Base-by-base conservation (phyloP, 257 asterid genomes). In the Solanum dulcamara region DNA sequence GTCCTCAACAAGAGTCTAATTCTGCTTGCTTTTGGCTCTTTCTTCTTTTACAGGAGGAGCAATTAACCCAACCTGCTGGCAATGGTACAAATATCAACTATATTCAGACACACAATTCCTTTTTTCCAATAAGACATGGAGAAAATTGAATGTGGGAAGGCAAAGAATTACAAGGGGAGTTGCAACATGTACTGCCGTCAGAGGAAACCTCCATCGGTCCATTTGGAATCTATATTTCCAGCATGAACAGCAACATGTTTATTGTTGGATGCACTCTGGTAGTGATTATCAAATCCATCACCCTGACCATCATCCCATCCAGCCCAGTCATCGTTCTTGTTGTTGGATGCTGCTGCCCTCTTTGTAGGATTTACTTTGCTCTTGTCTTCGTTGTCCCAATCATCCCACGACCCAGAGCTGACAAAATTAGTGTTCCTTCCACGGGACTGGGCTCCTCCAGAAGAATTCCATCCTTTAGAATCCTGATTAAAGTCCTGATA, bases 251-350 rank as follows among this genome's bases (percentile, higher is more conserved):
- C n/a, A n/a, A n/a, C n/a, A n/a, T n/a, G n/a, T n/a, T n/a, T n/a
- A n/a, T n/a, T n/a, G n/a, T n/a, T n/a, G n/a, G n/a, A n/a, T n/a
- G n/a, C n/a, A n/a, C n/a, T n/a, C n/a, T n/a, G n/a, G n/a, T n/a
- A n/a, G 74, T 86, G 89, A 72, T 87, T 86, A 59, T 89, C 92
- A 26, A 71, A 90, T 59, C 88, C 93, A 38, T 93, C n/a, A n/a
- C n/a, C n/a, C n/a, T n/a, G n/a, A n/a, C n/a, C n/a, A n/a, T n/a
- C 95, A 46, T 94, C 99, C 99, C 99, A 96, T 62, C 98, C 99
- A 7, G 97, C 94, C 99, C 99, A 96, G 88, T 87, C 85, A 88
- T 96, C 99, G 20, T 89, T 93, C 24, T 90, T 90, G n/a, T 90
- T 90, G n/a, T 86, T 87, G 75, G 93, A 62, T 77, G 88, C n/a